phyloP scores from a whole-genome alignment of 805 yeast species.

The Nakazawaea laoshanensis region DNA sequence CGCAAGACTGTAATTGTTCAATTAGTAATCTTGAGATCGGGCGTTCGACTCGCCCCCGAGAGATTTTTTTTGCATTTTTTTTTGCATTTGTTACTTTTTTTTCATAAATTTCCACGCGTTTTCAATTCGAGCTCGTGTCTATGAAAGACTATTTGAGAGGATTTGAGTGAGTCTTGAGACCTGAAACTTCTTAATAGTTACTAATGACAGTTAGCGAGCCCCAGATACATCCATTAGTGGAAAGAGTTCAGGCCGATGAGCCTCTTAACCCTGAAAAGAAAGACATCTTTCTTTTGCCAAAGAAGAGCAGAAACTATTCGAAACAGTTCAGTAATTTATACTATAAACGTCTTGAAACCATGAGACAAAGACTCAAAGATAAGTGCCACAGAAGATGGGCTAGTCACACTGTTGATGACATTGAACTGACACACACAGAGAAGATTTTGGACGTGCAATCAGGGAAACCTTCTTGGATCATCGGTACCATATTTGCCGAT shows the following conservation, averaged over 20 bases:
- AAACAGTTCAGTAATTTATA: conserved; percentile 35
- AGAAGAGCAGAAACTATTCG: conserved; percentile 23
- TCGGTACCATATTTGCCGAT: conserved; percentile 82
- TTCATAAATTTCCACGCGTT: no score
- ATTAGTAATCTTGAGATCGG: conserved; percentile 11
- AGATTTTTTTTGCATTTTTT: conserved; percentile 7
- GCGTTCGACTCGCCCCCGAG: conserved; percentile 12
- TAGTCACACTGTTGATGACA: conserved; percentile 28
- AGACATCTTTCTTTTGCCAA: conserved; percentile 16
- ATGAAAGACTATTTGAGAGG: no score
- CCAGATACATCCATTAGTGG: not conserved
- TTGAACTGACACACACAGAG: conserved; percentile 22
- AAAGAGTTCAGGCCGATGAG: conserved; percentile 4
- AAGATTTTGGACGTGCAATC: conserved; percentile 56
- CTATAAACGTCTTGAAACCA: conserved; percentile 26
- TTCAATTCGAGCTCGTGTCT: no score
- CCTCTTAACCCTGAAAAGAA: conserved; percentile 3
- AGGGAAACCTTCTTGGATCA: conserved; percentile 66
- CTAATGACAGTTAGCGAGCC: not conserved
- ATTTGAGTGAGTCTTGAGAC: no score
- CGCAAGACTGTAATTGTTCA: conserved; percentile 11
- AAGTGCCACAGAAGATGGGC: conserved; percentile 28
- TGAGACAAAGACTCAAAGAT: conserved; percentile 20
- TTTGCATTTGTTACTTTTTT: not conserved
- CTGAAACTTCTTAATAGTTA: no score